Conservation (phyloP, 1,284 basidiomycete genomes). For the Laetiporus sulphureus region DNA sequence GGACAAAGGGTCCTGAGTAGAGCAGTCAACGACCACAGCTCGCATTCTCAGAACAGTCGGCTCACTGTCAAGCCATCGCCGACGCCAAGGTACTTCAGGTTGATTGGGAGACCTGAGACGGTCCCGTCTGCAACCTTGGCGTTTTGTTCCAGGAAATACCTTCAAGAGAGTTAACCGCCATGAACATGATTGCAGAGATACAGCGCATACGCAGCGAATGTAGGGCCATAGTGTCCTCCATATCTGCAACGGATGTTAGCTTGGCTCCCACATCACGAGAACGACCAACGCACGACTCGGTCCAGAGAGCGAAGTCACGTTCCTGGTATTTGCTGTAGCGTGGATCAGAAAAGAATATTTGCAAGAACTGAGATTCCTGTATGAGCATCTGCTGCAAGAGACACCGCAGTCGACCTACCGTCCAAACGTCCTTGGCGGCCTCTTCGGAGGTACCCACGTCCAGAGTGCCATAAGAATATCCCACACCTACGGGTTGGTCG, state of each 20-base stretch:
- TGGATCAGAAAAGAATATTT: conserved; percentile 56
- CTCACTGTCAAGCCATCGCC: conserved; percentile 58
- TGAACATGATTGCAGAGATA: neutral
- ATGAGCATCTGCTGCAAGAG: conserved; percentile 1
- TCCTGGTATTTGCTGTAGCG: conserved; percentile 47
- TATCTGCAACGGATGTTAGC: too few species aligned
- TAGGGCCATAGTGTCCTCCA: conserved; percentile 60
- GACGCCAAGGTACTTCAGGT: conserved; percentile 55
- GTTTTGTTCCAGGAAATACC: conserved; percentile 57
- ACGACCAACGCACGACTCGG: conserved; percentile 45
- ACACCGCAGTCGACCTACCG: conserved; percentile 15
- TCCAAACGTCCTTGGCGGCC: conserved; percentile 54
- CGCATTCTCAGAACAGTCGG: neutral
- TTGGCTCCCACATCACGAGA: too few species aligned
- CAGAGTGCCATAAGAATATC: conserved; percentile 50
- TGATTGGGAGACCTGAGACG: conserved; percentile 42
- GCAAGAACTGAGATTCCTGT: conserved; percentile 39
- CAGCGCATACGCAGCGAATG: conserved; percentile 44
- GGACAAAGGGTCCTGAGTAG: conserved; percentile 41
- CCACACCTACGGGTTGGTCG: conserved; percentile 58
- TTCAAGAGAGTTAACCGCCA: conserved; percentile 13
- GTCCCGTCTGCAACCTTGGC: conserved; percentile 44
- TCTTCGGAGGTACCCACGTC: conserved; percentile 44
- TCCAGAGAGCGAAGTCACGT: conserved; percentile 53
- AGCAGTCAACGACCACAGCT: neutral